phyloP scores from a whole-genome alignment of 169 alveolate species.

The Babesia bigemina region DNA sequence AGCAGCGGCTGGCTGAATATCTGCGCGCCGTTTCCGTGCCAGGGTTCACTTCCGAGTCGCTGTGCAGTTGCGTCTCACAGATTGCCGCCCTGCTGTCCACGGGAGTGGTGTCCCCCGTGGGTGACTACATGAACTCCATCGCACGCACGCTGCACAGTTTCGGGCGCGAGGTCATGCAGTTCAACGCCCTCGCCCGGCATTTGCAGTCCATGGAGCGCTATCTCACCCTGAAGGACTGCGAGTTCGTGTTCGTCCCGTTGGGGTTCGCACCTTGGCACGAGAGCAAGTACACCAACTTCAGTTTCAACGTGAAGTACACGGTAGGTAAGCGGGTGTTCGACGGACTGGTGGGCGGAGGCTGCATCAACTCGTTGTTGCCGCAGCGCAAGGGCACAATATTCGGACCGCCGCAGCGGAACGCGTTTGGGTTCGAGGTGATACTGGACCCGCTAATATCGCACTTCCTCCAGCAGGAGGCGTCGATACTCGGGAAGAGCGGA shows the following conservation, averaged over 20 bases:
- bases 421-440: slow-evolving; percentile 60
- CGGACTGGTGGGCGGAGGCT: slow-evolving; percentile 39
- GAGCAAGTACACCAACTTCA: slow-evolving; percentile 20
- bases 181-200: neutral
- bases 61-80: slow-evolving; percentile 14
- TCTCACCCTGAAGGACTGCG: slow-evolving; percentile 21
- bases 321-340: slow-evolving; percentile 38
- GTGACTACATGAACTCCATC: slow-evolving; percentile 6
- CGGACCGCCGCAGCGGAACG: slow-evolving; percentile 38
- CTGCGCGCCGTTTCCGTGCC: slow-evolving; percentile 6
- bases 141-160: neutral
- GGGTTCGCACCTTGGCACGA: slow-evolving; percentile 38
- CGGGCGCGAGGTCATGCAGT: neutral
- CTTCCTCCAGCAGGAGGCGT: slow-evolving; percentile 17
- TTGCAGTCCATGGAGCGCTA: slow-evolving; percentile 34
- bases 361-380: slow-evolving; percentile 35
- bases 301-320: slow-evolving; percentile 22
- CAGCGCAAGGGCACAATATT: slow-evolving; percentile 14
- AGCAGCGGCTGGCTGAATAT: slow-evolving; percentile 15
- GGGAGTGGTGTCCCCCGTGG: neutral
- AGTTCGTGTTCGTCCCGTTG: slow-evolving; percentile 17
- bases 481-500: neutral
- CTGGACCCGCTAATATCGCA: slow-evolving; percentile 36
- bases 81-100: slow-evolving; percentile 1
- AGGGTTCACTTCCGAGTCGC: slow-evolving; percentile 5